Evolutionary conservation across 805 yeast genomes (phyloP), one percentile per base, ranked within the genome.

Genomic region (Spathaspora girioi): DNA sequence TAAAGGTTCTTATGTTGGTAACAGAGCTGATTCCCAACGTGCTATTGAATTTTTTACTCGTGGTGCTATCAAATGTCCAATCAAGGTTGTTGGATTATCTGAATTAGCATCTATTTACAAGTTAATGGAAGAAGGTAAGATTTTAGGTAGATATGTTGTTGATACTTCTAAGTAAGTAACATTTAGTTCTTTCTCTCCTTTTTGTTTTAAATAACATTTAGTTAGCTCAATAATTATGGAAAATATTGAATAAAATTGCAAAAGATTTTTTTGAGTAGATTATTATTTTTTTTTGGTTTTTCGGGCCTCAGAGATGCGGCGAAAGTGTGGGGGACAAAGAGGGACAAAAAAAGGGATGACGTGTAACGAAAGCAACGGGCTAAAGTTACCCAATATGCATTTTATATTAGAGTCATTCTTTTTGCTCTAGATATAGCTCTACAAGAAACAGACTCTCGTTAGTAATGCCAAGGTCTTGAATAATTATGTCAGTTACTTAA

Each of bases 21-120:
- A 73, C 70, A 70, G 77, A 66, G 75, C 76, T 49, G 77, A 73
- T 63, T 60, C 76, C 43, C 69, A 75, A 49, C 77, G 70, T 62
- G 78, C 77, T 55, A 63, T 73, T 57, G 77, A 73, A 60, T 73
- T 73, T 68, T 73, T 71, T 61, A 43, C 70, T 52, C 62, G 78
- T 62, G 78, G 77, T 52, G 68, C 70, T 61, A 62, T 73, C 61
- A 69, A 68, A 55, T 69, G 75, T 56, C 72, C 77, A 27, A 72
- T 73, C 62, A 66, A 71, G 60, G 54, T 72, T 51, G 76, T 69
- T 29, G 71, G 72, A 9, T 70, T 73, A 60, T 67, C 74, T 47
- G 73, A 70, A 54, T 66, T 73, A 59, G 72, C 76, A 44, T 57
- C 59, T 47, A 66, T 73, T 48, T 73, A 65, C 66, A 65, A 69